These are phyloP conservation scores for Verticillium albo-atrum DNA, from an alignment of 2,329 filamentous ascomycete species.

Conservation along the genomic window DNA sequence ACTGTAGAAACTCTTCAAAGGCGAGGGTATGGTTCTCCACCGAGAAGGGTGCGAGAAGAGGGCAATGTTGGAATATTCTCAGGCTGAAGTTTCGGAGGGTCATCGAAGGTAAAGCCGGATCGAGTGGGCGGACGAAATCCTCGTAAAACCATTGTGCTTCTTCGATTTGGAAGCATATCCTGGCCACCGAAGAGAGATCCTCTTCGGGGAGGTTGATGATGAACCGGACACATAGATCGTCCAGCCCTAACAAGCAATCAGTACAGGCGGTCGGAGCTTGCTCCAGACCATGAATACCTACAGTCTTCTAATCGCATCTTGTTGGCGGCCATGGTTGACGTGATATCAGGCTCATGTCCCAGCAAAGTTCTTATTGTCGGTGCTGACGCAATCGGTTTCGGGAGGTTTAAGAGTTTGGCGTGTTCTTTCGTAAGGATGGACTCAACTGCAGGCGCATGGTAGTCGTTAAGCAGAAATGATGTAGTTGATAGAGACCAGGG, in stretches of 20 bases:
- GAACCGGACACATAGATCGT: slow-evolving; percentile 96
- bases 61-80: slow-evolving; percentile 90
- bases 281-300: slow-evolving; percentile 33
- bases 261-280: background rate
- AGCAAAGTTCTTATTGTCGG: background rate
- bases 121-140: slow-evolving; percentile 91
- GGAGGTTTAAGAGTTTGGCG: background rate
- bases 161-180: slow-evolving; percentile 98
- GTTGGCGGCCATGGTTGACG: slow-evolving; percentile 64
- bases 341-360: slow-evolving; percentile 15
- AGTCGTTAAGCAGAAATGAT: background rate
- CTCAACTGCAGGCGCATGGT: slow-evolving; percentile 5
- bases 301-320: slow-evolving; percentile 90
- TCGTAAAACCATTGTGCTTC: slow-evolving; percentile 99
- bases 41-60: slow-evolving; percentile 77
- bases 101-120: slow-evolving; percentile 81
- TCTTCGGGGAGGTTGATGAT: slow-evolving; percentile 94
- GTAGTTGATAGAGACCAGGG: background rate
- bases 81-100: slow-evolving; percentile 80
- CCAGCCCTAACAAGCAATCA: slow-evolving; percentile 62
- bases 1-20: slow-evolving; percentile 87
- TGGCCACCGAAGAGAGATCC: slow-evolving; percentile 83
- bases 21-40: slow-evolving; percentile 73
- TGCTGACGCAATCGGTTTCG: background rate
- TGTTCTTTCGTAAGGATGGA: background rate